A percentile compares a stretch with the other conserved stretches of the same genome.
Evolutionary conservation across 2,329 filamentous ascomycete species (phyloP).

Genomic region (Cytospora piceicola): DNA sequence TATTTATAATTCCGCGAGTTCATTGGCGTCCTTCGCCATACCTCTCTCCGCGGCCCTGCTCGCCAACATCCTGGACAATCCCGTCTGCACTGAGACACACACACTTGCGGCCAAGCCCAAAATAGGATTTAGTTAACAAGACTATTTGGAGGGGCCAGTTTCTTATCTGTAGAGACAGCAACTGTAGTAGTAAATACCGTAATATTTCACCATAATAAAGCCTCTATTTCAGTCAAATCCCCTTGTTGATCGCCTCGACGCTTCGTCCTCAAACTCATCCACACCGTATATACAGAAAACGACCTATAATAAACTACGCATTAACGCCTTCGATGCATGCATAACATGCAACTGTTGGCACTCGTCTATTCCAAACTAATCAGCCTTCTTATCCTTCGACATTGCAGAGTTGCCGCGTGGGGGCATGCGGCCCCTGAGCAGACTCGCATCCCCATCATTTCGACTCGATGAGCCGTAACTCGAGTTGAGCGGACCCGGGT

Average conservation of each 20-base stretch:
- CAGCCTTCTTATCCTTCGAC: constrained; percentile 52
- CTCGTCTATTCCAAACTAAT: constrained; percentile 39
- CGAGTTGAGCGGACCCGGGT: constrained; percentile 40
- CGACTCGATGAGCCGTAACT: constrained; percentile 44
- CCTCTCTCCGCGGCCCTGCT: constrained; percentile 3
- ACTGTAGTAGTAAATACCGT: constrained; percentile 10
- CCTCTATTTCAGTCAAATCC: constrained; percentile 22
- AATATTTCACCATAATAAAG: constrained; percentile 25
- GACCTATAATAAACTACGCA: constrained; percentile 29
- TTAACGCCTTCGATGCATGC: constrained; percentile 26
- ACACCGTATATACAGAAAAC: constrained; percentile 28
- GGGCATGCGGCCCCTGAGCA: constrained; percentile 44
- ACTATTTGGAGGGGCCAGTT: constrained; percentile 26
- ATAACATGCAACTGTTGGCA: constrained; percentile 5
- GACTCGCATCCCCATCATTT: constrained; percentile 43
- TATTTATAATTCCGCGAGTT: neutral
- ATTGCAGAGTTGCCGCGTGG: constrained; percentile 31
- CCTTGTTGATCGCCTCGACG: constrained; percentile 18
- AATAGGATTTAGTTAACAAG: constrained; percentile 35
- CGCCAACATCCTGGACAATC: constrained; percentile 32
- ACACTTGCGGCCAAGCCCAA: constrained; percentile 32
- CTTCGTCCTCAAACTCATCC: constrained; percentile 17
- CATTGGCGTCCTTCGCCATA: neutral
- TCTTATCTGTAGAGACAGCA: too few species aligned
- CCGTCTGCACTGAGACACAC: constrained; percentile 35